These are phyloP conservation scores for Fagopyrum homotropicum DNA, from an alignment of 148 eudicot species.

Conservation along the genomic window DNA sequence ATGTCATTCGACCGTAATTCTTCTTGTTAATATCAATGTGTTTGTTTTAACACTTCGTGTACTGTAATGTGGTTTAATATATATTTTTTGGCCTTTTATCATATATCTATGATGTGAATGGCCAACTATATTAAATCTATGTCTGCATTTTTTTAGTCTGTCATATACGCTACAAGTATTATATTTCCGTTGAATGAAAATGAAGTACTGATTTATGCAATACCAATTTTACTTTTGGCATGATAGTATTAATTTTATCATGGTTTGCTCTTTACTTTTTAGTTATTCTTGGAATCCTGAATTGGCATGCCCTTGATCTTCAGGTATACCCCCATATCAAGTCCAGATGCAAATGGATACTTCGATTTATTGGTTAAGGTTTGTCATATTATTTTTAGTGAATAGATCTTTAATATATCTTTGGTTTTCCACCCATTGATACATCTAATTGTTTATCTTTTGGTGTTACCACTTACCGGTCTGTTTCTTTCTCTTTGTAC, in stretches of 20 bases:
- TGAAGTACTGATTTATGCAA: background rate
- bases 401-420: background rate
- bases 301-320: slow-evolving; percentile 5
- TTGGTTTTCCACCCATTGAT: background rate
- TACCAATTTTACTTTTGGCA: background rate
- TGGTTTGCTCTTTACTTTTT: background rate
- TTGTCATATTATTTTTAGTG: slow-evolving; percentile 10
- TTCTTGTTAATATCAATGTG: background rate
- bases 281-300: slow-evolving; percentile 1
- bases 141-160: background rate
- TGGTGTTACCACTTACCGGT: background rate
- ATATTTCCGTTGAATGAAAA: background rate
- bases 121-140: background rate
- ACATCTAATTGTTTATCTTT: background rate
- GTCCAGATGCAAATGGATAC: slow-evolving; percentile 82
- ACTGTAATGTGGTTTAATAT: background rate
- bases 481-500: slow-evolving; percentile 5
- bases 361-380: slow-evolving; percentile 97
- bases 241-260: background rate
- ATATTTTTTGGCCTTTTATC: background rate
- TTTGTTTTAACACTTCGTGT: background rate
- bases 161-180: background rate
- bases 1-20: slow-evolving; percentile 89
- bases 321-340: slow-evolving; percentile 97
- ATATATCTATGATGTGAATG: background rate